Conservation (phyloP, 2,329 filamentous ascomycete genomes). For the Orbilia blumenaviensis region DNA sequence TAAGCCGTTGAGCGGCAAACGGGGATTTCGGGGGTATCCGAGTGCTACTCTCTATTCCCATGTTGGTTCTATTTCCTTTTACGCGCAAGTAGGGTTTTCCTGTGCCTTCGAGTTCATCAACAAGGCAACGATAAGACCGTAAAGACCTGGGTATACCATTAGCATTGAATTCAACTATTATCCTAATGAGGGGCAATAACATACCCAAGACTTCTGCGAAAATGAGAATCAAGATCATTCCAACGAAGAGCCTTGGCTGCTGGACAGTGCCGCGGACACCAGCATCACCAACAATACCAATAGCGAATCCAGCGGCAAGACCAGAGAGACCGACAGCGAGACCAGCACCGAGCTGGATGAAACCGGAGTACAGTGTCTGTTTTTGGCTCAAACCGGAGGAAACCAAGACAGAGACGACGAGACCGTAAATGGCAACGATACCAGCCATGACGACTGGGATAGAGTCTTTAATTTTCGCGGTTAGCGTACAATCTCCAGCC, state of each 20-base stretch:
- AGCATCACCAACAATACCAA: conserved; percentile 87
- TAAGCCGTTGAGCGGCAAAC: neutral
- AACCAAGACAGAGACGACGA: conserved; percentile 87
- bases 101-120: conserved; percentile 97
- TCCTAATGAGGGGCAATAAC: conserved; percentile 60
- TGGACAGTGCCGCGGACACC: conserved; percentile 87
- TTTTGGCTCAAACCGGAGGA: conserved; percentile 79
- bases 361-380: conserved; percentile 78
- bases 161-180: neutral
- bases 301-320: conserved; percentile 83
- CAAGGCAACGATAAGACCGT: conserved; percentile 97
- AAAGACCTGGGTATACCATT: conserved; percentile 74
- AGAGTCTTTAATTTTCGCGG: conserved; percentile 73
- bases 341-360: conserved; percentile 86
- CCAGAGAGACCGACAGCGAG: conserved; percentile 82
- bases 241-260: conserved; percentile 87
- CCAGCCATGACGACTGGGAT: conserved; percentile 99
- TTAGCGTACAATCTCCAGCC: conserved; percentile 50
- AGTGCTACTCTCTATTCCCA: neutral
- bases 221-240: conserved; percentile 99
- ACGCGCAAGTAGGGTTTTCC: conserved; percentile 13
- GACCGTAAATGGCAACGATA: conserved; percentile 99
- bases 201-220: conserved; percentile 97
- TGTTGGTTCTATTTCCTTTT: neutral
- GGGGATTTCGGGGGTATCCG: neutral